phyloP scores from a whole-genome alignment of 345 rosid species.

The Excoecaria cochinchinensis region DNA sequence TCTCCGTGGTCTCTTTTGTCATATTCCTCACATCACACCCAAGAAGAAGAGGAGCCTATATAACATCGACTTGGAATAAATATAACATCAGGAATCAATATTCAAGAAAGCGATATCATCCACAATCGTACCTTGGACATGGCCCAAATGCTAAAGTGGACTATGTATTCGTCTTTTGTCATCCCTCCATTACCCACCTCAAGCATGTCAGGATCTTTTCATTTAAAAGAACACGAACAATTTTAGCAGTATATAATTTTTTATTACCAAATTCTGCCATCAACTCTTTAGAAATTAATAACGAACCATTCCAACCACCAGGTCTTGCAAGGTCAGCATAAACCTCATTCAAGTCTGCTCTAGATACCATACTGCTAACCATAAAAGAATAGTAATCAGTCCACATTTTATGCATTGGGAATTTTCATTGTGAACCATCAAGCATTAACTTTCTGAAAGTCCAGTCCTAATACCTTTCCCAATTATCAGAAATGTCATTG shows the following conservation, averaged over 20 bases:
- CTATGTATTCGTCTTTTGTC: conserved; percentile 76
- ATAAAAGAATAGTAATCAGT: neutral
- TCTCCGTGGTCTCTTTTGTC: conserved; percentile 52
- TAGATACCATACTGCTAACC: conserved; percentile 45
- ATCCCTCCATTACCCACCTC: conserved; percentile 99
- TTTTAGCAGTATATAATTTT: too few species aligned
- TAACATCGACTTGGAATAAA: conserved; percentile 1
- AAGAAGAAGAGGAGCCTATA: conserved; percentile 65
- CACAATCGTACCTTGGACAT: conserved; percentile 64
- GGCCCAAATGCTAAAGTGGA: conserved; percentile 92
- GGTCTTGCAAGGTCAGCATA: conserved; percentile 31
- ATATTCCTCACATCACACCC: conserved; percentile 82
- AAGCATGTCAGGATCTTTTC: conserved; percentile 95
- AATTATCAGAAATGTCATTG: conserved; percentile 27
- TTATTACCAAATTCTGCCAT: neutral
- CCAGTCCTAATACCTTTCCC: conserved; percentile 23
- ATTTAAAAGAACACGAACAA: neutral
- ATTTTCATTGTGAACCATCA: neutral
- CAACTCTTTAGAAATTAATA: neutral
- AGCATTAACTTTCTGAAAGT: neutral
- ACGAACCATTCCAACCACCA: conserved; percentile 37
- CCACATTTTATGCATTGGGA: neutral
- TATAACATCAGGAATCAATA: neutral
- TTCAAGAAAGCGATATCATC: neutral
- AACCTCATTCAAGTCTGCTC: conserved; percentile 34